Evolutionary conservation across 2,329 filamentous ascomycete species (phyloP).

Genomic region (Rosellinia necatrix): DNA sequence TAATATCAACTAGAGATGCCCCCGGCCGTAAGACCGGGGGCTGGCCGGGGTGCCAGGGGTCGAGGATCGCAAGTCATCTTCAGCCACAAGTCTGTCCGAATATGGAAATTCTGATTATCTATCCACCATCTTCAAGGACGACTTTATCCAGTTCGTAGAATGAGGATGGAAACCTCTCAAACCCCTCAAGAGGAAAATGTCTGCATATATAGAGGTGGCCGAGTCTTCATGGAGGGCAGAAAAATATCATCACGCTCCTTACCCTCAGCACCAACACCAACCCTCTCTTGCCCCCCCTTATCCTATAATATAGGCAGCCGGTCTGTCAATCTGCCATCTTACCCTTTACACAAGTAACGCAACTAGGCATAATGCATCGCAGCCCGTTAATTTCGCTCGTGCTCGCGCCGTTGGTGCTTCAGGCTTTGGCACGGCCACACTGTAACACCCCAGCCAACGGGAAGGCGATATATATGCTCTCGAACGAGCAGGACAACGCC

Average conservation of each 20-base stretch:
- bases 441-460: constrained; percentile 6
- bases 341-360: not conserved
- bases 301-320: constrained; percentile 1
- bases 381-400: constrained; percentile 1
- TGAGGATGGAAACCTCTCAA: too few relatives aligned
- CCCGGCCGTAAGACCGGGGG: too few relatives aligned
- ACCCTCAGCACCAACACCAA: not conserved
- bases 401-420: constrained; percentile 6
- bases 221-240: not conserved
- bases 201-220: constrained; percentile 5
- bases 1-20: too few relatives aligned
- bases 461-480: constrained; percentile 3
- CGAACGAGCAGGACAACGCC: not conserved
- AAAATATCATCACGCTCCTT: not conserved
- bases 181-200: not conserved
- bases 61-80: too few relatives aligned
- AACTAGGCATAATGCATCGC: constrained; percentile 2
- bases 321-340: not conserved
- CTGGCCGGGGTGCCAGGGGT: too few relatives aligned
- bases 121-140: too few relatives aligned
- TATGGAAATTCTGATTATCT: too few relatives aligned
- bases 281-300: not conserved
- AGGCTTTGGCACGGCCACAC: not conserved
- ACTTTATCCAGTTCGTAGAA: too few relatives aligned
- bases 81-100: too few relatives aligned